phyloP scores from a whole-genome alignment of 192 early-diverging fungal genomes.

The Backusella australiensis region DNA sequence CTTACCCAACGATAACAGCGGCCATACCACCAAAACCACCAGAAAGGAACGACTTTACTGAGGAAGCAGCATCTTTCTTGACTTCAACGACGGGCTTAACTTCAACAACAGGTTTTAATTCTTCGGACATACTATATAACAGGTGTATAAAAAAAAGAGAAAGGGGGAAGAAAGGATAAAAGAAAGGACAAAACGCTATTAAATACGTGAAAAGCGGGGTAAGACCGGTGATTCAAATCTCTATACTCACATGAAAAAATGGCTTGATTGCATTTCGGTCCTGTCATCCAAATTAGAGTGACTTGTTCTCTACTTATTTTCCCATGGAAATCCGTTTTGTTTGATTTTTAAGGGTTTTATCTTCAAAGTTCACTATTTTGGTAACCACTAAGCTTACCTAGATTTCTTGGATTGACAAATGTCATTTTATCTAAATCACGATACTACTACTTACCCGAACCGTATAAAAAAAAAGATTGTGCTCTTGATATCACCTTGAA shows the following conservation, averaged over 20 bases:
- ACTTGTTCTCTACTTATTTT: background rate
- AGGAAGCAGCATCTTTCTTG: slow-evolving; percentile 37
- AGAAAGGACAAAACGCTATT: background rate
- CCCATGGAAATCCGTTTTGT: background rate
- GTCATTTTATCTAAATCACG: no score
- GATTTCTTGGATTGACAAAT: no score
- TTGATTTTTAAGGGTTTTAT: background rate
- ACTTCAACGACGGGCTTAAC: background rate
- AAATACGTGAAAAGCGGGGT: background rate
- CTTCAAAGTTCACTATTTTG: no score
- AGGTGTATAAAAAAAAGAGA: background rate
- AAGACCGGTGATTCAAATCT: background rate
- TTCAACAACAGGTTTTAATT: slow-evolving; percentile 2
- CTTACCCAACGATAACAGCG: slow-evolving; percentile 70
- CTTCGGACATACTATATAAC: slow-evolving; percentile 8
- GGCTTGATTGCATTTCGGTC: background rate
- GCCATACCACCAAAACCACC: slow-evolving; percentile 91
- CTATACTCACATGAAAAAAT: background rate
- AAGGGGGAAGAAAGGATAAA: background rate
- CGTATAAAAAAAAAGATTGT: no score
- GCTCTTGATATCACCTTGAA: no score
- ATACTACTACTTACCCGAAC: no score
- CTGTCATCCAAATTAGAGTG: slow-evolving; percentile 8
- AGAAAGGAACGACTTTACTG: slow-evolving; percentile 86
- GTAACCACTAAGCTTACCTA: no score